Base-by-base conservation (phyloP, 148 eudicot genomes). In the Rhododendron ferrugineum region DNA sequence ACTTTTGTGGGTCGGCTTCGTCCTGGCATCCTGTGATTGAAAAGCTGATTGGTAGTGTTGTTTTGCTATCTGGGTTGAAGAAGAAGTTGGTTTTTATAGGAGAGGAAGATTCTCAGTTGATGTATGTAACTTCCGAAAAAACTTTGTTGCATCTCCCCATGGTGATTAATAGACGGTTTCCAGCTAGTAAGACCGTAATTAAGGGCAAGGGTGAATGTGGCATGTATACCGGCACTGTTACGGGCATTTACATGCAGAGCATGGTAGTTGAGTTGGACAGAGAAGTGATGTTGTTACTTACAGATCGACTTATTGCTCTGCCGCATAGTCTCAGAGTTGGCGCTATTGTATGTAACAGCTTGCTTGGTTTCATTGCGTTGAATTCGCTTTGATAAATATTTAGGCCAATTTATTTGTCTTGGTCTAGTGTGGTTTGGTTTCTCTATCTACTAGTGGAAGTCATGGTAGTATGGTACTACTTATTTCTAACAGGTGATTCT, bases 251-350 rank as follows among this genome's bases (percentile, higher is more conserved):
- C 88, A 90, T 94, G 93, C 91, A 92, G 77, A 95, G 98, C 50
- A 90, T 92, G 95, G 89, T 92, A 83, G 87, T 97, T 80, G 96
- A 95, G 88, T 86, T 97, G 89, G 99, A 97, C 88, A 87, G 89
- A 85, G 92, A 95, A 70, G 93, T 93, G 87, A 87, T 94, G 91
- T 91, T 95, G 75, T 86, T 97, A 82, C 85, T 93, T 49, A 95
- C 99, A 1, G 94, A 94, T 75, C 89, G 92, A 79, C 88, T 82
- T 16, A 87, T 93, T n/a, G 64, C 54, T 58, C 80, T 87, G 47
- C 93, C 96, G 16, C 94, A 92, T 84, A 85, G 96, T 88, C 68
- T 93, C 74, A 92, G 99, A 90, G 88, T 94, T 86, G 99, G 98
- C 72, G 91, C 98, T 47, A 86, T 95, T 80, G 99, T 97, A 87